Evolutionary conservation across 768 basidiomycete genomes (phyloP).

Genomic region (Mycena vitilis): DNA sequence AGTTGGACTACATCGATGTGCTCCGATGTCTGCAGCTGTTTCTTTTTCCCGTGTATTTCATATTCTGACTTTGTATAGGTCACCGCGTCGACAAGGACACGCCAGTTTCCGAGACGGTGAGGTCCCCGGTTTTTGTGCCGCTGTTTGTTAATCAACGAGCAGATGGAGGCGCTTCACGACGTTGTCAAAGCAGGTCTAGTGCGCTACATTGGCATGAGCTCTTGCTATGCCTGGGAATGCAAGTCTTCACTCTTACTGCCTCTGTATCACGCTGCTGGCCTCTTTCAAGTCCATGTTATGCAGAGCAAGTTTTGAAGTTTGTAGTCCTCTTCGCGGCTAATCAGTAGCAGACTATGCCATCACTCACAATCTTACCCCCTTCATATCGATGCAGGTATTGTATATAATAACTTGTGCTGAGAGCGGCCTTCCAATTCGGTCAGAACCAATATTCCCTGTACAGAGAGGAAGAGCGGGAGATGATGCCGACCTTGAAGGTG

Average conservation of each 20-base stretch:
- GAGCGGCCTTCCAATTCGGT: no score
- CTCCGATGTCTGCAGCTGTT: conserved; percentile 64
- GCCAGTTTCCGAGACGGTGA: conserved; percentile 66
- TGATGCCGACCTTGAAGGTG: background rate
- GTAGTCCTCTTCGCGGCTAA: background rate
- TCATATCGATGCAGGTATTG: background rate
- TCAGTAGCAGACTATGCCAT: background rate
- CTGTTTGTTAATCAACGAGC: background rate
- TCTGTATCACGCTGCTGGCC: background rate
- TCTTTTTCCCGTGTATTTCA: conserved; percentile 22
- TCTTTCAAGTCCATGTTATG: conserved; percentile 61
- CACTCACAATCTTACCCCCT: background rate
- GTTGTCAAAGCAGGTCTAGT: conserved; percentile 72
- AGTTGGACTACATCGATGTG: conserved; percentile 81
- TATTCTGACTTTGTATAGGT: conserved; percentile 48
- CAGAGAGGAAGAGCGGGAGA: background rate
- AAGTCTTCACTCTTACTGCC: conserved; percentile 28
- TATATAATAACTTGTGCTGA: no score
- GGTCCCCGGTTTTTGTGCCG: background rate
- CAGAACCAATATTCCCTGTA: background rate
- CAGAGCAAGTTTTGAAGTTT: conserved; percentile 51
- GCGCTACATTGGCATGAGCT: conserved; percentile 69
- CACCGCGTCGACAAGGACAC: conserved; percentile 70
- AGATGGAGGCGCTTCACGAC: conserved; percentile 78
- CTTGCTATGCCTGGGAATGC: conserved; percentile 68